Evolutionary conservation across 164 flowering plant genomes (phyloP).

Genomic region (Stephania cephalantha): DNA sequence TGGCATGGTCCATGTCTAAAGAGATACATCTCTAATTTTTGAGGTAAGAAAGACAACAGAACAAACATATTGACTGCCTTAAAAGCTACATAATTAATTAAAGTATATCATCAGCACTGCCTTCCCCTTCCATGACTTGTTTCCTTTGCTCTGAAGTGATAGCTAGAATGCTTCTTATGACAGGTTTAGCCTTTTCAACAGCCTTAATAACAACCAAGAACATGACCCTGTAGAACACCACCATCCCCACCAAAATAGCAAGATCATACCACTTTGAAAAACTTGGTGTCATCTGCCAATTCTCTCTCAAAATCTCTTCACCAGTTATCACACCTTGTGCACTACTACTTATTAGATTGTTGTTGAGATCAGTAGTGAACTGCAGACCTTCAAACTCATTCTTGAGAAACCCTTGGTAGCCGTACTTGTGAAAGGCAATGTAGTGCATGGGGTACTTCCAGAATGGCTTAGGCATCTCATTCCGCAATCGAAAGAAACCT

Average conservation of each 20-base stretch:
- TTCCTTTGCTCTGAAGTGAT: conserved; percentile 7
- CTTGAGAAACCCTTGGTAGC: conserved; percentile 41
- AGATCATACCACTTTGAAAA: conserved; percentile 54
- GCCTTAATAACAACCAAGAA: conserved; percentile 37
- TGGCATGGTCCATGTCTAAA: no score
- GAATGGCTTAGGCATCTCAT: conserved; percentile 46
- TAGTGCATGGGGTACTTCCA: conserved; percentile 61
- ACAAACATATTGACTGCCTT: neutral
- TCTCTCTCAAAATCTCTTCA: conserved; percentile 23
- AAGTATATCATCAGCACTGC: neutral
- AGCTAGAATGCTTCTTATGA: conserved; percentile 16
- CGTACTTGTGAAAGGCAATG: conserved; percentile 44
- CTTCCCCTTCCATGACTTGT: conserved; percentile 13
- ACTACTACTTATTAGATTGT: neutral
- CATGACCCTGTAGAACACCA: conserved; percentile 32
- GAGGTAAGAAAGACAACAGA: neutral
- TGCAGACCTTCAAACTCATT: conserved; percentile 38
- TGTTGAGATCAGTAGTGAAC: conserved; percentile 14
- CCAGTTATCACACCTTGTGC: conserved; percentile 26
- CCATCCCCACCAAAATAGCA: conserved; percentile 45
- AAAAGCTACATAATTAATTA: neutral
- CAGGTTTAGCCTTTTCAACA: conserved; percentile 31
- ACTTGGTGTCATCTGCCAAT: conserved; percentile 41
- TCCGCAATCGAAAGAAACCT: conserved; percentile 47
- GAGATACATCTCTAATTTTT: neutral